These are phyloP conservation scores for Cladosporium phlei DNA, from an alignment of 2,329 filamentous ascomycete genomes.

Conservation along the genomic window DNA sequence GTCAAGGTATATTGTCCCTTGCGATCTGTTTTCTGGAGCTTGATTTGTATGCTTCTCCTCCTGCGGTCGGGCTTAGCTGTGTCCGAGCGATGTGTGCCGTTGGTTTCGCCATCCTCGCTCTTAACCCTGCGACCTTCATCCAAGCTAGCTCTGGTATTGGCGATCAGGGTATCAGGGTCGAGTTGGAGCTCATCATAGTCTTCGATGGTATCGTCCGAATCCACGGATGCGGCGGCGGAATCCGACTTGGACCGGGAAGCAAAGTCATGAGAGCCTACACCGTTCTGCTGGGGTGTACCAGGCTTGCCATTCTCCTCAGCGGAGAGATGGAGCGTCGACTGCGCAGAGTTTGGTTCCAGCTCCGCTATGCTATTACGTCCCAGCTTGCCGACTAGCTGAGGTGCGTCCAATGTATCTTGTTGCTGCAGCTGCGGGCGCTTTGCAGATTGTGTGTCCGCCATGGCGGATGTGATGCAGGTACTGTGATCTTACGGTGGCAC, in stretches of 20 bases:
- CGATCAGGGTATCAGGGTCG: conserved; percentile 34
- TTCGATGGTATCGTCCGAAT: conserved; percentile 36
- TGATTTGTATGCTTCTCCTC: conserved; percentile 44
- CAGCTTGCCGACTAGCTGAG: conserved; percentile 16
- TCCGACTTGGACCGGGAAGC: conserved; percentile 11
- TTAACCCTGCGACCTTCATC: conserved; percentile 20
- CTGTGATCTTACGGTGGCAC: not conserved
- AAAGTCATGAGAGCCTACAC: conserved; percentile 6
- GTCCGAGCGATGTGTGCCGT: conserved; percentile 8
- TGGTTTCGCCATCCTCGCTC: not conserved
- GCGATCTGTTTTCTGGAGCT: conserved; percentile 42
- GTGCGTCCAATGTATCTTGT: conserved; percentile 22
- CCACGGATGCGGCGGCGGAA: conserved; percentile 1
- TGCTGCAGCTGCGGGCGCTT: conserved; percentile 16
- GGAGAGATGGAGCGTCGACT: too few relatives aligned
- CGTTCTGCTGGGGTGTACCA: conserved; percentile 16
- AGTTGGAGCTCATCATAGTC: conserved; percentile 37
- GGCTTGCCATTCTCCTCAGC: conserved; percentile 32
- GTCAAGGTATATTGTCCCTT: conserved; percentile 47
- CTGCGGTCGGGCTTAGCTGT: conserved; percentile 20
- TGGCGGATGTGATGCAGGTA: not conserved
- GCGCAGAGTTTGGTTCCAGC: not conserved
- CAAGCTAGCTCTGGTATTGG: conserved; percentile 30
- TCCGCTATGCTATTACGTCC: conserved; percentile 10
- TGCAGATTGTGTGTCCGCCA: conserved; percentile 8